Conservation (phyloP, 2,329 filamentous ascomycete species). For the Pseudogymnoascus sp. region DNA sequence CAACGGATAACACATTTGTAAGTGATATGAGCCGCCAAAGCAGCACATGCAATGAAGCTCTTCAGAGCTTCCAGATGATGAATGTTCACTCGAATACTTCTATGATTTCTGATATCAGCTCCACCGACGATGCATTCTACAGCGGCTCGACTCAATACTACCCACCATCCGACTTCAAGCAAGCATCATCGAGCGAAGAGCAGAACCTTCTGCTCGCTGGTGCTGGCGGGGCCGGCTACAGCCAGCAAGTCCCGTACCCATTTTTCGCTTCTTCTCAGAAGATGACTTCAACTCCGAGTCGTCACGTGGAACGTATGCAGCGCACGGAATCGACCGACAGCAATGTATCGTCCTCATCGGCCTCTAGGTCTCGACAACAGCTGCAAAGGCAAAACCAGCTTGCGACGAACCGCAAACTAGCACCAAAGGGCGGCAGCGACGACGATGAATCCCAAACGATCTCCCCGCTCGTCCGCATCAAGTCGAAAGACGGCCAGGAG, state of each 20-base stretch:
- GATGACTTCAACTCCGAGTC: slow-evolving; percentile 16
- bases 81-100: slow-evolving; percentile 27
- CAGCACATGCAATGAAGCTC: slow-evolving; percentile 26
- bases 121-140: slow-evolving; percentile 22
- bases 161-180: not conserved
- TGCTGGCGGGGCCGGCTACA: slow-evolving; percentile 27
- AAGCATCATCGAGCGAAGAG: slow-evolving; percentile 25
- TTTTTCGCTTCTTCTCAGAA: slow-evolving; percentile 18
- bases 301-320: slow-evolving; percentile 27
- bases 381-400: slow-evolving; percentile 24
- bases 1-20: slow-evolving; percentile 25
- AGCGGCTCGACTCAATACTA: slow-evolving; percentile 12
- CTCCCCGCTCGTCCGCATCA: slow-evolving; percentile 15
- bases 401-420: slow-evolving; percentile 24
- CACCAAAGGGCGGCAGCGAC: slow-evolving; percentile 26
- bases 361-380: slow-evolving; percentile 27
- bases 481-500: slow-evolving; percentile 26
- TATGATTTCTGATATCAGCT: slow-evolving; percentile 22
- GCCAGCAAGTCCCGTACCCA: slow-evolving; percentile 25
- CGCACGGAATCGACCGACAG: slow-evolving; percentile 28
- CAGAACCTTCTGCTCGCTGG: slow-evolving; percentile 27
- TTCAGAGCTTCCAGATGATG: slow-evolving; percentile 29
- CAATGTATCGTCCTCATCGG: slow-evolving; percentile 24
- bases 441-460: slow-evolving; percentile 11
- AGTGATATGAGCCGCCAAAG: slow-evolving; percentile 29